Evolutionary conservation across 208 protist species (phyloP), one percentile per base, ranked within the genome.

Genomic region (Borovskyia barvae): DNA sequence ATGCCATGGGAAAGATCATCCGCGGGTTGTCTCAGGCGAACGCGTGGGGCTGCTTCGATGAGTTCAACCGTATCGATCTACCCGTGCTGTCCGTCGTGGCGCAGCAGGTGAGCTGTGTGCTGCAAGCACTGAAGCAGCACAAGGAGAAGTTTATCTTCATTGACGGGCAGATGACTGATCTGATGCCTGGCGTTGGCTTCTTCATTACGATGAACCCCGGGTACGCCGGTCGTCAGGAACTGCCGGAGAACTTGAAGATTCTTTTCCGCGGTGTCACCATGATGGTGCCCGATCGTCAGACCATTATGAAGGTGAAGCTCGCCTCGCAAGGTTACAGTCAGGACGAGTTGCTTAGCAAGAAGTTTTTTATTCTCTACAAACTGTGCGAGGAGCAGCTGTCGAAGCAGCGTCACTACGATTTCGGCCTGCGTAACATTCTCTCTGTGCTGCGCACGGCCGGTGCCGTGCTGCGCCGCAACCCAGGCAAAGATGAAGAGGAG

Each of bases 121-220:
- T 97, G 52, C 77, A 91, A 65, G 91, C 94, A 26, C 68, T 98
- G 28, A 96, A 95, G 72, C 87, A 92, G 69, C 86, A 96, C 78
- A 94, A 94, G 72, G 75, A 87, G 37, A 87, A 87, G 65, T 96
- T 98, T 53, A 83, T 94, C 51, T 98, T 98, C 67, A 95, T 96
- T 53, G 90, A 97, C 61, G 92, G 94, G 14, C 85, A 95, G 75
- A 70, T 91, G 40, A 94, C 90, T 5, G 82, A 93, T 62, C 71
- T 97, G 20, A 95, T 93, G 85, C 92, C 87, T 45, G 88, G 87
- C 51, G 92, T 94, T 32, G 95, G 89, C 49, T 98, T 98, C 75
- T 99, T 99, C 86, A 99, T 99, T 72, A 99, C 97, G 33, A 99
- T 99, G 97, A 99, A 99, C 80, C 97, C 98, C 19, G 97, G 97